Evolutionary conservation across 257 asterid species (phyloP).

Genomic region (Scutellaria barbata): DNA sequence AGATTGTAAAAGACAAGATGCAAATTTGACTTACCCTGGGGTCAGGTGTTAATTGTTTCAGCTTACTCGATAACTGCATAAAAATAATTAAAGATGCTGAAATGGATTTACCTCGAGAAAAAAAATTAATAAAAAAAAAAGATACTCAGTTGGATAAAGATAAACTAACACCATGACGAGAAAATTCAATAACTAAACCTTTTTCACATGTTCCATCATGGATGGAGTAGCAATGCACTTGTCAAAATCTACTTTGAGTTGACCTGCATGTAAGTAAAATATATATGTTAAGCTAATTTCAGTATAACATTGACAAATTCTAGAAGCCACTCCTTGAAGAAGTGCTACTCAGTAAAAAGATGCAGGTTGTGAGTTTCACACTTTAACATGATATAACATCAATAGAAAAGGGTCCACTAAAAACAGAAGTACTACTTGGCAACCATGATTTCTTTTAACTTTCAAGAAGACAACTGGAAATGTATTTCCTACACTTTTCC

Average conservation of each 20-base stretch:
- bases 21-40: conserved; percentile 56
- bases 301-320: conserved; percentile 7
- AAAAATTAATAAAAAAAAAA: not conserved
- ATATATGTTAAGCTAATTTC: conserved; percentile 15
- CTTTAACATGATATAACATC: not conserved
- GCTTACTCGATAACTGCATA: conserved; percentile 70
- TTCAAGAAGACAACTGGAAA: no score
- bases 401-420: no score
- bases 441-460: no score
- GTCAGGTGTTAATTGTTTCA: conserved; percentile 86
- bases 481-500: no score
- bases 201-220: conserved; percentile 83
- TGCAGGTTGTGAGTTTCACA: not conserved
- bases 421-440: no score
- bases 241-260: conserved; percentile 77
- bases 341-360: conserved; percentile 6
- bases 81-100: conserved; percentile 24
- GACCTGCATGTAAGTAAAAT: conserved; percentile 59
- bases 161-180: conserved; percentile 13
- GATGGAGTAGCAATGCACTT: conserved; percentile 81
- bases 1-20: conserved; percentile 31
- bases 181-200: conserved; percentile 54
- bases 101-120: conserved; percentile 4
- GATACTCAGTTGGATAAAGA: conserved; percentile 33
- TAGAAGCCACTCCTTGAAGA: conserved; percentile 14